Evolutionary conservation across 352 stramenopile genomes (phyloP).

Genomic region (Pythium phragmiticola): DNA sequence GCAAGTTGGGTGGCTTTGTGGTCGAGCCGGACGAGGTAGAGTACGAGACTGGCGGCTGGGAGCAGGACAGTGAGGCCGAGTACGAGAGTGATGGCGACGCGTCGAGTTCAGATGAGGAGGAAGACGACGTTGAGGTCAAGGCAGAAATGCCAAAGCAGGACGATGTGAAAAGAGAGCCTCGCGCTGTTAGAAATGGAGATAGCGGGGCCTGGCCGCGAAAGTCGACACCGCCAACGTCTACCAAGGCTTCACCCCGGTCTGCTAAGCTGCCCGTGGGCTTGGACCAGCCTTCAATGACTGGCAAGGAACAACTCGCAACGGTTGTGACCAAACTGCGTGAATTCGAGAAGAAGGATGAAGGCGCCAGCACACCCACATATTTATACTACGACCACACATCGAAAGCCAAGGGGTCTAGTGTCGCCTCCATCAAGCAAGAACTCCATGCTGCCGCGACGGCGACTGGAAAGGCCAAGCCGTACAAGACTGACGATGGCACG

Average conservation of each 20-base stretch:
- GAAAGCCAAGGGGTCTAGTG: not conserved
- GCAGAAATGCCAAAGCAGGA: conserved; percentile 13
- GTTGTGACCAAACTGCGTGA: conserved; percentile 11
- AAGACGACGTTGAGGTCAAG: conserved; percentile 28
- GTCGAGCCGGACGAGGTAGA: conserved; percentile 26
- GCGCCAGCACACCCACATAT: conserved; percentile 14
- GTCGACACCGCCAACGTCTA: conserved; percentile 18
- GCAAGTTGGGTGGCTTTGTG: conserved; percentile 20
- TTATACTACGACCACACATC: conserved; percentile 17
- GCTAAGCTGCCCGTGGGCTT: not conserved
- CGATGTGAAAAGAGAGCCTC: conserved; percentile 36
- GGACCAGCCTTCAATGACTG: not conserved
- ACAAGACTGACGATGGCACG: conserved; percentile 26
- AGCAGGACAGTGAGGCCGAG: conserved; percentile 32
- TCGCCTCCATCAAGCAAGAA: conserved; percentile 8
- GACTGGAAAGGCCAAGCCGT: not conserved
- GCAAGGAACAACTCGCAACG: conserved; percentile 13
- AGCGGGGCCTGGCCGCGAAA: conserved; percentile 18
- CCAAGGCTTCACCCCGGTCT: conserved; percentile 10
- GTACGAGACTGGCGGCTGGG: conserved; percentile 11
- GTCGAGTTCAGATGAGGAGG: conserved; percentile 30
- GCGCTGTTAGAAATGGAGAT: not conserved
- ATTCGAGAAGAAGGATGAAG: conserved; percentile 5
- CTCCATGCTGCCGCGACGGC: not conserved
- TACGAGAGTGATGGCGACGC: conserved; percentile 40